These are phyloP conservation scores for Pestalotiopsis sp. DNA, from an alignment of 2,329 filamentous ascomycete genomes.

Conservation along the genomic window DNA sequence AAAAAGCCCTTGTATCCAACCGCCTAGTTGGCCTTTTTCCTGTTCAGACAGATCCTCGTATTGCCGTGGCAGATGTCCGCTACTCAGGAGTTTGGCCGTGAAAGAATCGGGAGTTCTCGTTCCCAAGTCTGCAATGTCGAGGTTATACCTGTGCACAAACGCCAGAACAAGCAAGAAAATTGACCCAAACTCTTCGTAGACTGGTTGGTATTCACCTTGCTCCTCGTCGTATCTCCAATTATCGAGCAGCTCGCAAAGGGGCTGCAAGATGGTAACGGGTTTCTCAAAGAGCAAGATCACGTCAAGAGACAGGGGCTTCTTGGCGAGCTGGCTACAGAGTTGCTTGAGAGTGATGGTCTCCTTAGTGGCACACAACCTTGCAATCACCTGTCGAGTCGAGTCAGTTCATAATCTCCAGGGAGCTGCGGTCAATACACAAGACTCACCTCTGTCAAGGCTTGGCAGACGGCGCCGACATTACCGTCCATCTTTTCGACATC, in stretches of 20 bases:
- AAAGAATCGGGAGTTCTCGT: conserved; percentile 64
- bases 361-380: conserved; percentile 69
- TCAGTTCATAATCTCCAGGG: neutral
- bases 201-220: conserved; percentile 80
- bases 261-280: conserved; percentile 69
- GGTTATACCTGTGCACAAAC: conserved; percentile 74
- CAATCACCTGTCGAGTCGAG: conserved; percentile 56
- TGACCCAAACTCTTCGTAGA: conserved; percentile 84
- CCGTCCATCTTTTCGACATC: conserved; percentile 90
- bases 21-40: conserved; percentile 68
- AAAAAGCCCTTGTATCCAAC: conserved; percentile 80
- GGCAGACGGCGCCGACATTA: conserved; percentile 84
- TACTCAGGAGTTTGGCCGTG: conserved; percentile 66
- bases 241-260: conserved; percentile 75
- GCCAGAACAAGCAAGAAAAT: conserved; percentile 75
- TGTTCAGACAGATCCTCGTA: conserved; percentile 64
- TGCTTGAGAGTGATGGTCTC: conserved; percentile 82
- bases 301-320: conserved; percentile 73
- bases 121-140: conserved; percentile 68
- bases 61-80: conserved; percentile 59
- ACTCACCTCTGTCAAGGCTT: conserved; percentile 72
- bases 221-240: conserved; percentile 83
- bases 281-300: conserved; percentile 77
- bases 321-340: conserved; percentile 73
- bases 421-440: neutral